Evolutionary conservation across 1,139 yeast genomes (phyloP), one percentile per base, ranked within the genome.

Genomic region (Hansenula sp.): DNA sequence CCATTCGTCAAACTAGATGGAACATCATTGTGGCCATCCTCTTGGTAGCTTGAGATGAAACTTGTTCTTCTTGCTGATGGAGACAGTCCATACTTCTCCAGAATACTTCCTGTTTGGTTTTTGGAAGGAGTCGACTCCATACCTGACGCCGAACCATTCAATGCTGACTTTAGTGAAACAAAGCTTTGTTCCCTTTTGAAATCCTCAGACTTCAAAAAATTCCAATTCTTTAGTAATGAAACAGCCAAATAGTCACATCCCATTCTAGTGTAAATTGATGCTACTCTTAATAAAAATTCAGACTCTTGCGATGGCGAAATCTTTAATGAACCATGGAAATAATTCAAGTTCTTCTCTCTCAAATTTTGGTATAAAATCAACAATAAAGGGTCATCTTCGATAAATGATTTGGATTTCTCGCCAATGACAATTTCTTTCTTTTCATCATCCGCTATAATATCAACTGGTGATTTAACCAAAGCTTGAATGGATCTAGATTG

Each of bases 221-320:
- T 66, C 97, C 97, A 91, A 47, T 77, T 78, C 41, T 70, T 69
- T 4, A 86, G 67, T 41, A 90, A 61, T 39, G 81, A 73, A 17
- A 87, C 59, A 0, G 91, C 82, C 39, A 91, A 62, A 50, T 81
- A 77, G 54, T 91, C 96, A 66, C 98, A 91, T 0, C 98, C 98
- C 96, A 91, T 89, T 47, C 96, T 71, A 13, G 79, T 71, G 57
- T 89, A 87, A 46, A 88, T 84, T 38, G 75, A 68, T 12, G 86
- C 75, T 8, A 84, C 83, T 51, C 80, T 78, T 19, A 77, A 59
- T 12, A 90, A 74, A 56, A 83, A 80, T 13, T 73, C 70, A 45
- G 76, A 78, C 57, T 91, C 97, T 40, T 70, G 67, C 3, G 58
- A 54, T 4, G 72, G 66, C 24, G 72, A 67, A n/a, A 81, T 62